Evolutionary conservation across 352 stramenopile species (phyloP).

Genomic region (Phytopythium sindhum): DNA sequence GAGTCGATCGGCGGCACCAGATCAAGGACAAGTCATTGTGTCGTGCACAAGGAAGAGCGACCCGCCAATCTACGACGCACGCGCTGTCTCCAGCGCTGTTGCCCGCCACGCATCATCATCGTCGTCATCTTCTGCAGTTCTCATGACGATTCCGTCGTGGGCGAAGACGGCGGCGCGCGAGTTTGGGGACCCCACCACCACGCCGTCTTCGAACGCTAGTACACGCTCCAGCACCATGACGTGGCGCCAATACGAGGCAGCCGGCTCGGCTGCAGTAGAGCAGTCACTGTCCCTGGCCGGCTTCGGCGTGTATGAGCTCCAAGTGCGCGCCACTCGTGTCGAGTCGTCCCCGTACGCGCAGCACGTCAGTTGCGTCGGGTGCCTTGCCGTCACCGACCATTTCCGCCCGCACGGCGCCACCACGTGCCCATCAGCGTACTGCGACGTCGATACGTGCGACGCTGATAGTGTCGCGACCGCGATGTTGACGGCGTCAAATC

Average conservation of each 20-base stretch:
- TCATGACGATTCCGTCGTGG: slow-evolving; percentile 3
- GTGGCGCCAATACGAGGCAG: neutral
- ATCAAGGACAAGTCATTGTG: neutral
- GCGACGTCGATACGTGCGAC: slow-evolving; percentile 18
- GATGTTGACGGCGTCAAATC: slow-evolving; percentile 27
- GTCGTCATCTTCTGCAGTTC: neutral
- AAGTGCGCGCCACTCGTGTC: neutral
- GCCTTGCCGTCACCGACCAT: slow-evolving; percentile 51
- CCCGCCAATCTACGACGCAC: slow-evolving; percentile 2
- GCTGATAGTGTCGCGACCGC: slow-evolving; percentile 7
- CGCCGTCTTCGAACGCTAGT: neutral
- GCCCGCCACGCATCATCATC: neutral
- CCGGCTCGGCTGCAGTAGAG: neutral
- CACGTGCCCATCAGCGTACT: slow-evolving; percentile 36
- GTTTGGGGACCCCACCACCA: slow-evolving; percentile 1
- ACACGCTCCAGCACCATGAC: neutral
- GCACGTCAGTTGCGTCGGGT: slow-evolving; percentile 18
- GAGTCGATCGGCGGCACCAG: neutral
- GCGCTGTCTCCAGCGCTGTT: neutral
- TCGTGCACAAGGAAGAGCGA: slow-evolving; percentile 1
- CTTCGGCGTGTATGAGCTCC: slow-evolving; percentile 4
- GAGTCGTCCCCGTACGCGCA: slow-evolving; percentile 1
- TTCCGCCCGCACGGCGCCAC: slow-evolving; percentile 38
- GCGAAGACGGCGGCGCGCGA: slow-evolving; percentile 2
- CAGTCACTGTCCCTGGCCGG: neutral